Conservation (phyloP, 805 yeast species). For the Saturnispora bothae region DNA sequence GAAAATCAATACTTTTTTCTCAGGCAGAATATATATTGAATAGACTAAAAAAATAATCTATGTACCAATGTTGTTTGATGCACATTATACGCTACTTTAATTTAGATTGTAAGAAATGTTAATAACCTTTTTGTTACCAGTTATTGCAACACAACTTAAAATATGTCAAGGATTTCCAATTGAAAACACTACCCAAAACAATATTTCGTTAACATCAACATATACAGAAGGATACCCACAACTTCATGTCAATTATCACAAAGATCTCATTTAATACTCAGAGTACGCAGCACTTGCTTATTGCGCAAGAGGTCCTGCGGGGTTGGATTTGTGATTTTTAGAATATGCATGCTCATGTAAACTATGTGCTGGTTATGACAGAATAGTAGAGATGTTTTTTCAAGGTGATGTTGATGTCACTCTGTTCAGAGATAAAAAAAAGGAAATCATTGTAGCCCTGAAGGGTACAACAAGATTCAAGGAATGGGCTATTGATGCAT, state of each 20-base stretch:
- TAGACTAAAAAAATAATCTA: too few species aligned
- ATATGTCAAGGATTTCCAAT: neutral
- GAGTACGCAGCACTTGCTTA: slow-evolving; percentile 1
- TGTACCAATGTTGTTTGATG: too few species aligned
- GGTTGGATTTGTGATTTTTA: neutral
- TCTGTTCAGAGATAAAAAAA: slow-evolving; percentile 32
- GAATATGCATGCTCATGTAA: neutral
- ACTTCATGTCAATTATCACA: neutral
- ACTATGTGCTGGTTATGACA: neutral
- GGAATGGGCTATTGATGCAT: slow-evolving; percentile 51
- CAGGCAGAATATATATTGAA: too few species aligned
- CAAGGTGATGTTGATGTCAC: slow-evolving; percentile 47
- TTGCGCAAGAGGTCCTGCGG: neutral
- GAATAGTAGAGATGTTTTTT: slow-evolving; percentile 16
- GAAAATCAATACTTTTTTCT: too few species aligned
- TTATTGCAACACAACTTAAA: too few species aligned
- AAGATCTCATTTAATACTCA: neutral
- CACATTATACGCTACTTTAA: too few species aligned
- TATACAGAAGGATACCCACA: neutral
- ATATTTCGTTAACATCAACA: neutral
- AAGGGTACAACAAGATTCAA: slow-evolving; percentile 55
- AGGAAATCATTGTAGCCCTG: slow-evolving; percentile 39
- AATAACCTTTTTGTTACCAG: too few species aligned
- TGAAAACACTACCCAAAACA: neutral
- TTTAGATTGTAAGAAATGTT: too few species aligned